A percentile compares a stretch with the other conserved stretches of the same genome.
These are phyloP conservation scores for Barbarea vulgaris DNA, from an alignment of 345 rosid species.

Conservation along the genomic window DNA sequence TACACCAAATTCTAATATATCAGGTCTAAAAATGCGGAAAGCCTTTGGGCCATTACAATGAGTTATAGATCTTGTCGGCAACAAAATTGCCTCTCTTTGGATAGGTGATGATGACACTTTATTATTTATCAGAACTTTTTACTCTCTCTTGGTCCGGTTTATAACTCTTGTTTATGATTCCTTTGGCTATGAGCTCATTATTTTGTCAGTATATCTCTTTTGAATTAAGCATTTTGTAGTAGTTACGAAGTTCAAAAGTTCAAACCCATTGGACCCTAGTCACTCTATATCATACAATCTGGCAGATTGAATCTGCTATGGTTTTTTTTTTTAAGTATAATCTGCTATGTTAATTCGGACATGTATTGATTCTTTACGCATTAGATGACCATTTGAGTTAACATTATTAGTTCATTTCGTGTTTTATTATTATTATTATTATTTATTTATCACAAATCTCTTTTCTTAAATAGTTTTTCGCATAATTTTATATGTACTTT, in stretches of 20 bases:
- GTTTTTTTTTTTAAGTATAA: too few relatives aligned
- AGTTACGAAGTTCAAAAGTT: neutral
- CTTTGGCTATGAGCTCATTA: neutral
- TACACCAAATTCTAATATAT: too few relatives aligned
- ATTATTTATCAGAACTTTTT: neutral
- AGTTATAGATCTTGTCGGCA: neutral
- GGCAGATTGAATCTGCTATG: too few relatives aligned
- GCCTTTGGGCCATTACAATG: neutral
- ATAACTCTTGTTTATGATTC: neutral
- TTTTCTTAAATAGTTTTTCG: too few relatives aligned
- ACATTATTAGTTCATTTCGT: too few relatives aligned
- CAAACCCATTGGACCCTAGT: neutral
- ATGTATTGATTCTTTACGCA: too few relatives aligned
- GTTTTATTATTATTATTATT: too few relatives aligned
- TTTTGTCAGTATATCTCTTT: neutral
- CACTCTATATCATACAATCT: too few relatives aligned
- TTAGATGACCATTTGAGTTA: too few relatives aligned
- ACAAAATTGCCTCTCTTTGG: neutral
- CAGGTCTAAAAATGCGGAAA: neutral
- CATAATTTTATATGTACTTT: too few relatives aligned
- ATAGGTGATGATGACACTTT: neutral
- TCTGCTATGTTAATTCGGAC: neutral
- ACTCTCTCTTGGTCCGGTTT: neutral
- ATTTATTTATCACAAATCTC: too few relatives aligned
- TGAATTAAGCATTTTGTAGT: neutral